Base-by-base conservation (phyloP, 2,329 filamentous ascomycete genomes). In the Penicillium sp. region DNA sequence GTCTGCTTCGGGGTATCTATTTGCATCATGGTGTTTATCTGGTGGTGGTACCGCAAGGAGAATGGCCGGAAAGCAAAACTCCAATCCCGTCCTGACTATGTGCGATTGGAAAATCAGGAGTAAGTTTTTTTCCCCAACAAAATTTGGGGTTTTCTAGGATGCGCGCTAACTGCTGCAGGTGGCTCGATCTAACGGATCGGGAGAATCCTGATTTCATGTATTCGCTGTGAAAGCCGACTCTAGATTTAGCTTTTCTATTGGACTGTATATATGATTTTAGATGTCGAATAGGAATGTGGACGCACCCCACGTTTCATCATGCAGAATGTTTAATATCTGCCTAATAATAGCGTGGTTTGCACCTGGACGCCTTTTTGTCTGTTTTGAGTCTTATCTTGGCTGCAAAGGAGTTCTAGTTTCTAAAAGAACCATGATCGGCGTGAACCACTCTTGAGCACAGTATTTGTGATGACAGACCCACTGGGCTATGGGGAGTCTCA, bases 121-220 rank as follows among this genome's bases (percentile, higher is more conserved):
- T 85, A 62, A 61, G 63, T 34, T 39, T 20, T 18, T 34, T 52
- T 42, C 40, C 31, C 18, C 29, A 10, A 10, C 16, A 16, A 16
- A 16, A 6, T 27, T 10, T 23, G 11, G 16, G 28, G n/a, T n/a
- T n/a, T n/a, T 34, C 26, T 18, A 26, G 27, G 13, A 27, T 22
- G 28, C 27, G 28, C 22, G 34, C 44, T 42, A 18, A 49, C 34
- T 22, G 27, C 14, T 27, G 38, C 36, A 72, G 69, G 46, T 75
- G 79, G 67, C 69, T 80, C 46, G 82, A 86, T 60, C 64, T 86
- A 52, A 86, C 82, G 3, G 83, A 86, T 59, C 68, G 73, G 45
- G 82, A 86, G 70, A 86, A 84, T 50, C 69, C 73, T 1, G 78
- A 85, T 60, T 85, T 86, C 59, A 65, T 78, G 0, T 86, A 86